phyloP scores from a whole-genome alignment of 768 basidiomycete genomes.

The Rhodotorula paludigena region DNA sequence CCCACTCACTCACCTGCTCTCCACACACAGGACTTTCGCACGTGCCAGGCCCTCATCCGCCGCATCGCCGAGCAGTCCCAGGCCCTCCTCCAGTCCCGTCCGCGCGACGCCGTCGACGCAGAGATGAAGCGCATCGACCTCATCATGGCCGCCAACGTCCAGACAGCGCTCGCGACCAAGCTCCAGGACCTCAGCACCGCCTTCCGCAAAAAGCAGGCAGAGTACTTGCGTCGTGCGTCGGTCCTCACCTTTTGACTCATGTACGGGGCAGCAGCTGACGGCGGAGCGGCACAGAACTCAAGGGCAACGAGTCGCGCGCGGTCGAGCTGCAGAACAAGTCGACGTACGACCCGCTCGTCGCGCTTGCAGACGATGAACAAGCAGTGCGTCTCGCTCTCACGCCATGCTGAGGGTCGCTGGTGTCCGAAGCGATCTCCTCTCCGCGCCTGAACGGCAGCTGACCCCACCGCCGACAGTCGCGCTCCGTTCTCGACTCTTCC shows the following conservation, averaged over 20 bases:
- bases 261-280: background rate
- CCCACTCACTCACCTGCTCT: background rate
- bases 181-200: slow-evolving; percentile 85
- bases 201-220: slow-evolving; percentile 95
- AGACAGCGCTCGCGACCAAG: slow-evolving; percentile 90
- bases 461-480: too few species aligned
- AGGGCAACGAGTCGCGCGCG: slow-evolving; percentile 88
- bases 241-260: background rate
- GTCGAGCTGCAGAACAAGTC: background rate
- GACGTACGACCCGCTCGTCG: slow-evolving; percentile 28
- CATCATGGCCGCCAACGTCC: slow-evolving; percentile 74
- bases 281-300: slow-evolving; percentile 60
- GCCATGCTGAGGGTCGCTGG: background rate
- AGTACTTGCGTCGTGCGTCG: slow-evolving; percentile 95
- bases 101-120: slow-evolving; percentile 53
- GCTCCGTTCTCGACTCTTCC: slow-evolving; percentile 29
- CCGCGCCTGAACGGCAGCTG: too few species aligned
- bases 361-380: slow-evolving; percentile 31
- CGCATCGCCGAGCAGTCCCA: slow-evolving; percentile 54
- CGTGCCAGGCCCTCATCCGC: slow-evolving; percentile 61
- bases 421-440: background rate
- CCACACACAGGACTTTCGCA: slow-evolving; percentile 59
- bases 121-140: slow-evolving; percentile 32
- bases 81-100: slow-evolving; percentile 54
- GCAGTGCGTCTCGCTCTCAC: slow-evolving; percentile 3